phyloP scores from a whole-genome alignment of 345 rosid genomes.

The Lumnitzera racemosa region DNA sequence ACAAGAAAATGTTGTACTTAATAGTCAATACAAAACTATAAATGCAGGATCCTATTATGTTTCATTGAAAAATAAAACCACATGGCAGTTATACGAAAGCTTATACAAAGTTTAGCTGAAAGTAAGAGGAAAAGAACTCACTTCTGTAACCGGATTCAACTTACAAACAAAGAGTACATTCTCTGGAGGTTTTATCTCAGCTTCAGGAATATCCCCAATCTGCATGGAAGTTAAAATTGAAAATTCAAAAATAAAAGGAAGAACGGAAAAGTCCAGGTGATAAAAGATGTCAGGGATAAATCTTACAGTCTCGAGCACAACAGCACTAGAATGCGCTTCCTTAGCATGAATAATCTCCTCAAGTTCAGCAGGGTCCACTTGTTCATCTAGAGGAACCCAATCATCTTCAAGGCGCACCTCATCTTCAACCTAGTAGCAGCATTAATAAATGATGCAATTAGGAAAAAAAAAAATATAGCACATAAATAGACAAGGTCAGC shows the following conservation, averaged over 20 bases:
- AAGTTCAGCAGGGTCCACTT: conserved; percentile 53
- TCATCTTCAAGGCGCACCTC: conserved; percentile 95
- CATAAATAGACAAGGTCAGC: background rate
- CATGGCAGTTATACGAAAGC: background rate
- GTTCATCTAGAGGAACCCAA: conserved; percentile 96
- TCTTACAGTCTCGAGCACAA: conserved; percentile 94
- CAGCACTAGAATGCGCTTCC: conserved; percentile 90
- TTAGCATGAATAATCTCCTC: conserved; percentile 73
- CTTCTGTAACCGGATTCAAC: conserved; percentile 96
- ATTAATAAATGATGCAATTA: background rate
- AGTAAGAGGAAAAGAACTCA: conserved; percentile 28
- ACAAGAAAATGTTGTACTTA: background rate
- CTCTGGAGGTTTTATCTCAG: conserved; percentile 90
- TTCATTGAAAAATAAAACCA: background rate
- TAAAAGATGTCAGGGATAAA: background rate
- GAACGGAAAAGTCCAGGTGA: conserved; percentile 7
- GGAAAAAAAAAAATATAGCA: conserved; percentile 1
- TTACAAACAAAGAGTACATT: conserved; percentile 95
- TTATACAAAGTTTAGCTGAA: background rate
- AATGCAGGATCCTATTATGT: conserved; percentile 2
- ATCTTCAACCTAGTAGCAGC: conserved; percentile 43
- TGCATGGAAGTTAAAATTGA: conserved; percentile 16
- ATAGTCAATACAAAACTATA: conserved; percentile 1
- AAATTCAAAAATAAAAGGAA: conserved; percentile 4
- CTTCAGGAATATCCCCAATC: conserved; percentile 75